Base-by-base conservation (phyloP, 345 rosid genomes). In the Eutrema japonicum region DNA sequence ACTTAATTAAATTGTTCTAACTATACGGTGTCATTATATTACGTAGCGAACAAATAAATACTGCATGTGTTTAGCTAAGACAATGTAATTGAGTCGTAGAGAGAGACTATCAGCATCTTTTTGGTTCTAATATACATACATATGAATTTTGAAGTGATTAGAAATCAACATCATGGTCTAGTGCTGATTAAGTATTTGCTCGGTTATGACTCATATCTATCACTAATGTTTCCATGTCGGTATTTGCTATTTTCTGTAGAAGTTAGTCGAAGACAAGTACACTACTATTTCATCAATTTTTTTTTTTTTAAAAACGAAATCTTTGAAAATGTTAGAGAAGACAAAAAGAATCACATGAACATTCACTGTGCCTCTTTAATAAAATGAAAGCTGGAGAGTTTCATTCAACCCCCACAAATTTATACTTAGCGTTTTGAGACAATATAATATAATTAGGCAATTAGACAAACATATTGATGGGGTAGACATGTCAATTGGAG, bases 401-500 rank as follows among this genome's bases (percentile, higher is more conserved):
- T 62, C 6, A 52, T 72, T 16, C 16, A 72, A 41, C 4, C 13
- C 52, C 69, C 70, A 63, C 70, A 54, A 43, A 33, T 41, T 60
- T 72, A 16, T 52, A 46, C 35, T 12, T 29, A 37, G 42, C 46
- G 35, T 50, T 62, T 52, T 35, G 59, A 27, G 69, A 62, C 69
- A 42, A 13, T 38, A 56, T 18, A 18, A 18, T 18, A n/a, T 56
- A 45, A 40, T 59, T 71, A 49, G 66, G 66, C 60, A 60, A 71
- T 63, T 42, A 57, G 73, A 69, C 37, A 69, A 57, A 46, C 14
- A 59, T 36, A 47, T 70, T 58, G 65, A 68, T 68, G 63, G 43
- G 50, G 16, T 14, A 42, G 63, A 32, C 63, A 41, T 54, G 41
- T 67, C 65, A 57, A 45, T 35, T 29, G 41, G 26, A 32, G 54